phyloP scores from a whole-genome alignment of 345 rosid species.

The Euphorbia lathyris region DNA sequence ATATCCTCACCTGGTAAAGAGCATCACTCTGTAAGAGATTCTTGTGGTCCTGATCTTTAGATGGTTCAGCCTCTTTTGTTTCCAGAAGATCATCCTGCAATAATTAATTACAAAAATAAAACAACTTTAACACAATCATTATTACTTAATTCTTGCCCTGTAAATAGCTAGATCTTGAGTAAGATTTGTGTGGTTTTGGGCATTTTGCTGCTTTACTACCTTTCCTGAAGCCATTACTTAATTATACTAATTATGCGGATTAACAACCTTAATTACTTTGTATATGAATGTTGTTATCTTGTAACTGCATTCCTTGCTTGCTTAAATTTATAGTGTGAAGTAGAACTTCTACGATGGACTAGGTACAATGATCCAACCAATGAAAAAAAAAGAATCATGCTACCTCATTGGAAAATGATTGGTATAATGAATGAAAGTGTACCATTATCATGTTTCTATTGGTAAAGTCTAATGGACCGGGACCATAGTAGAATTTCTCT shows the following conservation, averaged over 20 bases:
- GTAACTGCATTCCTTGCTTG: too few relatives aligned
- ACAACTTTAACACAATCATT: not conserved
- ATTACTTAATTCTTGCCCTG: conserved; percentile 13
- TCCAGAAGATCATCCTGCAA: conserved; percentile 12
- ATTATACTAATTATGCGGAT: not conserved
- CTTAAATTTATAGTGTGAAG: conserved; percentile 8
- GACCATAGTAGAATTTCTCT: too few relatives aligned
- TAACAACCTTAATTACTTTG: not conserved
- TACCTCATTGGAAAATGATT: too few relatives aligned
- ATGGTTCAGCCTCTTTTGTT: conserved; percentile 20
- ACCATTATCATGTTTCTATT: too few relatives aligned
- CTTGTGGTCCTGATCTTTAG: conserved; percentile 76
- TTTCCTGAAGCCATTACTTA: conserved; percentile 11
- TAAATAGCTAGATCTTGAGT: conserved; percentile 6
- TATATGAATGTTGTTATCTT: not conserved
- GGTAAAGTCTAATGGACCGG: too few relatives aligned
- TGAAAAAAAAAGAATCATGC: too few relatives aligned
- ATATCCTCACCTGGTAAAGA: conserved; percentile 97
- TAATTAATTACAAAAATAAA: not conserved
- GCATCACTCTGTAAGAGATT: conserved; percentile 91
- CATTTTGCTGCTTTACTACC: not conserved
- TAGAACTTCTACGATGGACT: too few relatives aligned
- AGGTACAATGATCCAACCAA: too few relatives aligned
- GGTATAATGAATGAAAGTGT: too few relatives aligned
- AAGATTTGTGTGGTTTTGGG: conserved; percentile 1